Conservation (phyloP, 257 asterid genomes). For the Solanum medicagineum region DNA sequence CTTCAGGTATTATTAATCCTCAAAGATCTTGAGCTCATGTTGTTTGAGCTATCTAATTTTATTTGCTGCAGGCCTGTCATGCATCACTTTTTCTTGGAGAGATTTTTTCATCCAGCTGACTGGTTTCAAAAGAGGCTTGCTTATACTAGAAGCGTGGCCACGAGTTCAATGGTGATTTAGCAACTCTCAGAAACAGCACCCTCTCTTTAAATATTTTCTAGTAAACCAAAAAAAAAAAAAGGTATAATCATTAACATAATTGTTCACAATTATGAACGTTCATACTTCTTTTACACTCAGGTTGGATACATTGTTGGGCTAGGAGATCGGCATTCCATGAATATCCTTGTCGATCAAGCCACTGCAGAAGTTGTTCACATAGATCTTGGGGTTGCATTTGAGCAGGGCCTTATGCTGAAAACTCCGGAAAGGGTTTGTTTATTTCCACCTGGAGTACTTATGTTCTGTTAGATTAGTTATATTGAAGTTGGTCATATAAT, state of each 20-base stretch:
- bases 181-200: neutral
- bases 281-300: constrained; percentile 21
- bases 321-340: constrained; percentile 97
- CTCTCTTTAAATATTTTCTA: neutral
- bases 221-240: neutral
- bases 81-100: constrained; percentile 96
- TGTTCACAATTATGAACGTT: neutral
- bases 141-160: constrained; percentile 93
- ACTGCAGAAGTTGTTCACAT: constrained; percentile 98
- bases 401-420: constrained; percentile 98
- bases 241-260: neutral
- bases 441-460: neutral
- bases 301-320: constrained; percentile 98
- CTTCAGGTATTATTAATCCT: constrained; percentile 47
- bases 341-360: constrained; percentile 84
- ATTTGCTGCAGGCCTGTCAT: constrained; percentile 74
- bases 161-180: constrained; percentile 83
- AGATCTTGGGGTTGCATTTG: constrained; percentile 98
- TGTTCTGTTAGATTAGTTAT: neutral
- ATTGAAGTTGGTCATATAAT: neutral
- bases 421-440: constrained; percentile 87
- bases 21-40: constrained; percentile 4
- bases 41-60: constrained; percentile 5
- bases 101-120: constrained; percentile 84
- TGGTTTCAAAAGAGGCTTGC: constrained; percentile 99